A percentile compares a stretch with the other conserved stretches of the same genome.
phyloP scores from a whole-genome alignment of 495 filamentous ascomycete species.

The Trichoderma gamsii region DNA sequence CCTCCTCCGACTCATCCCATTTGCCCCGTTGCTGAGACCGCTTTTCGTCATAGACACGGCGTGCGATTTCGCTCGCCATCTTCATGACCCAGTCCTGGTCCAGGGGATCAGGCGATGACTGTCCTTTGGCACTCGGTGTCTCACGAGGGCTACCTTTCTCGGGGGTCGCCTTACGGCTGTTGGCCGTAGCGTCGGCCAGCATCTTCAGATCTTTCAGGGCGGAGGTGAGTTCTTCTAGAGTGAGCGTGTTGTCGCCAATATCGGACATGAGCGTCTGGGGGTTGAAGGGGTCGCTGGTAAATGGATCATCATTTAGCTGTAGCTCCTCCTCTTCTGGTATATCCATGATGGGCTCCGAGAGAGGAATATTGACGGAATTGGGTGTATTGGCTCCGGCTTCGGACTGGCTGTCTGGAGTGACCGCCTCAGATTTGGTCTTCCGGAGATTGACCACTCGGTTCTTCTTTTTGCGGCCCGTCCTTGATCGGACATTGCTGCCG shows the following conservation, averaged over 20 bases:
- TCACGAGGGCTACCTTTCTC: conserved; percentile 9
- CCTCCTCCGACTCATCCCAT: conserved; percentile 47
- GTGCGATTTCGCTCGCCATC: conserved; percentile 84
- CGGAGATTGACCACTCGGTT: conserved; percentile 90
- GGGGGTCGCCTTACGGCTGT: neutral
- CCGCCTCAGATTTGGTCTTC: conserved; percentile 47
- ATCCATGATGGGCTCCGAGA: conserved; percentile 44
- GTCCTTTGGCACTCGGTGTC: conserved; percentile 24
- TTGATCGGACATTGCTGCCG: conserved; percentile 57
- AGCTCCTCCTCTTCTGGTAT: conserved; percentile 39
- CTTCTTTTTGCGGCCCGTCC: conserved; percentile 76
- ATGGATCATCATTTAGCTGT: neutral
- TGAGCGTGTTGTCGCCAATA: neutral
- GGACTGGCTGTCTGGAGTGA: conserved; percentile 20
- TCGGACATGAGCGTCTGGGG: neutral
- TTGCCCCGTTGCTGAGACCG: conserved; percentile 32
- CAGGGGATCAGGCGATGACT: conserved; percentile 53
- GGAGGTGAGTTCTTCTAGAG: neutral
- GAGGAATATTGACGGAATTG: conserved; percentile 32
- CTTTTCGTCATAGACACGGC: conserved; percentile 68
- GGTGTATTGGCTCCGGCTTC: conserved; percentile 23
- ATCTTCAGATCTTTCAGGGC: neutral
- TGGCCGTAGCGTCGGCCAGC: conserved; percentile 5
- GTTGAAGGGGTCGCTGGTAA: neutral
- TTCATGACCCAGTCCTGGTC: conserved; percentile 87